Evolutionary conservation across 257 asterid species (phyloP).

Genomic region (Ajuga chamaepitys): DNA sequence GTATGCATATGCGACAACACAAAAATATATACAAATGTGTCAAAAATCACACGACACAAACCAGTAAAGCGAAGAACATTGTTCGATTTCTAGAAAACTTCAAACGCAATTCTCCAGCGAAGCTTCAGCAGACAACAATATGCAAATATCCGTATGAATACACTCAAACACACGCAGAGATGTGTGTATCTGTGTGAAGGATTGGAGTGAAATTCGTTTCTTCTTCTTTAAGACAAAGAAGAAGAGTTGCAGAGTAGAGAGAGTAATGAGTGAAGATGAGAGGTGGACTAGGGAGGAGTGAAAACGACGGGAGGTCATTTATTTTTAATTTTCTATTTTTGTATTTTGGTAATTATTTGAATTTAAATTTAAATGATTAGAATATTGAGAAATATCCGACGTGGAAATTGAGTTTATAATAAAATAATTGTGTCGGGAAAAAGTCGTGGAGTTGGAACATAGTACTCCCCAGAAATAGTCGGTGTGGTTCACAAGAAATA

Average conservation of each 20-base stretch:
- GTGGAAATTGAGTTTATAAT: too few species aligned
- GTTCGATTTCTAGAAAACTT: slow-evolving; percentile 15
- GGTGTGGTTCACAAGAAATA: too few species aligned
- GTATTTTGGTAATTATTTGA: slow-evolving; percentile 11
- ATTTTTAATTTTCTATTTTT: not conserved
- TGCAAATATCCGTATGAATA: not conserved
- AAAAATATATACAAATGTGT: slow-evolving; percentile 33
- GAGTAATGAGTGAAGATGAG: slow-evolving; percentile 28
- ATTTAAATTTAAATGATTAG: slow-evolving; percentile 29
- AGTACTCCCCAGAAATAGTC: too few species aligned
- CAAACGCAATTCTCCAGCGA: slow-evolving; percentile 38
- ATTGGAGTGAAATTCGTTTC: slow-evolving; percentile 21
- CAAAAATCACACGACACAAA: slow-evolving; percentile 74
- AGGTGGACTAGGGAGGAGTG: slow-evolving; percentile 27
- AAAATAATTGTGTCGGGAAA: too few species aligned
- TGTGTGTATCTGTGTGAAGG: slow-evolving; percentile 10
- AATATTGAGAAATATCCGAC: too few species aligned
- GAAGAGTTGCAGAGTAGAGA: slow-evolving; percentile 32
- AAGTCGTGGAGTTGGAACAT: too few species aligned
- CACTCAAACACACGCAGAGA: slow-evolving; percentile 20
- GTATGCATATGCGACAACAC: not conserved
- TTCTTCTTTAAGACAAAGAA: slow-evolving; percentile 52
- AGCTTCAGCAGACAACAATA: slow-evolving; percentile 21
- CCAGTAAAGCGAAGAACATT: slow-evolving; percentile 34
- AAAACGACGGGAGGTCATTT: slow-evolving; percentile 20